Conservation (phyloP, 495 filamentous ascomycete genomes). For the Aspergillus bridgeri region DNA sequence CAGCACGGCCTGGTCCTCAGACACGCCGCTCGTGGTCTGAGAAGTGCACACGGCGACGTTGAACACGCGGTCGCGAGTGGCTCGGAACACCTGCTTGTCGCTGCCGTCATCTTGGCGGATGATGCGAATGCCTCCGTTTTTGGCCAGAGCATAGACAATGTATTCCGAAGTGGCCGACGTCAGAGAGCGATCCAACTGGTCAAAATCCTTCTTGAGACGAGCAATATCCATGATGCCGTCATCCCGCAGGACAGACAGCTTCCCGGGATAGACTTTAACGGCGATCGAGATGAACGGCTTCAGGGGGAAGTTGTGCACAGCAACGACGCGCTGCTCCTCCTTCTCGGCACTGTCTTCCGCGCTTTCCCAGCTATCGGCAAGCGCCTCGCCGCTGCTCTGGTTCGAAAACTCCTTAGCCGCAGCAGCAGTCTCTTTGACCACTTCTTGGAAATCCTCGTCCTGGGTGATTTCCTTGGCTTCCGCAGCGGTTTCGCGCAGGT, state of each 20-base stretch:
- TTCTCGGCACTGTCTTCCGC: conserved; percentile 72
- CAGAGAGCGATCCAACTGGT: conserved; percentile 91
- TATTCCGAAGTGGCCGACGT: conserved; percentile 85
- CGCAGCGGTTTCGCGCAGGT: conserved; percentile 34
- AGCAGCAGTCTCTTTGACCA: conserved; percentile 51
- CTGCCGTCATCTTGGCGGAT: conserved; percentile 92
- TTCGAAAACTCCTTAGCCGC: conserved; percentile 44
- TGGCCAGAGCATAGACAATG: conserved; percentile 90
- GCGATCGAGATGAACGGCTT: conserved; percentile 85
- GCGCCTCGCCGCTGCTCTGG: conserved; percentile 54
- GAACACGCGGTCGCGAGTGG: conserved; percentile 86
- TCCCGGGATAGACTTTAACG: conserved; percentile 35
- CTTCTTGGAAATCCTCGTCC: conserved; percentile 54
- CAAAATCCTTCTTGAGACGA: conserved; percentile 92
- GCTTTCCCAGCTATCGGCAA: conserved; percentile 72
- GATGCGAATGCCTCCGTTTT: conserved; percentile 84
- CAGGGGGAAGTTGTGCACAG: conserved; percentile 93
- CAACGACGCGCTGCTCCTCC: conserved; percentile 60
- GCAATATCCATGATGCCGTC: conserved; percentile 84
- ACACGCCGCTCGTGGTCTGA: conserved; percentile 38
- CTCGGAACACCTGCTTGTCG: conserved; percentile 83
- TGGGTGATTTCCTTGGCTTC: conserved; percentile 43
- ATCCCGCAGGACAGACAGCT: conserved; percentile 55
- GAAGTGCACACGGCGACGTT: conserved; percentile 79
- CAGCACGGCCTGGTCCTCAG: conserved; percentile 71